Conservation (phyloP, 2,329 filamentous ascomycete genomes). For the Ceratocystis papillata region DNA sequence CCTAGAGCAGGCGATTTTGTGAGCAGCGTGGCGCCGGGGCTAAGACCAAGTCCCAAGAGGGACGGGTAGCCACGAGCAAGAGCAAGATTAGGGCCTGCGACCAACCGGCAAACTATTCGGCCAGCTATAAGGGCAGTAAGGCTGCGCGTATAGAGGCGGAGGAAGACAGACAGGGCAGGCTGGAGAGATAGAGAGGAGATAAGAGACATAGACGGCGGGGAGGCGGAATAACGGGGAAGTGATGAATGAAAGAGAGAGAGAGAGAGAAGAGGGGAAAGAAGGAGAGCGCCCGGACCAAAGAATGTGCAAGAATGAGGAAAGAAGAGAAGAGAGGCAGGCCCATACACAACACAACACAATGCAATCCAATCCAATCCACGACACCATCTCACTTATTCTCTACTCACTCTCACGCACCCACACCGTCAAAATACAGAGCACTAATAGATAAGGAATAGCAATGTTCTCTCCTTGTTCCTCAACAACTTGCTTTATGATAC, state of each 20-base stretch:
- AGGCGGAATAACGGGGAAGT: conserved; percentile 2
- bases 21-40: neutral
- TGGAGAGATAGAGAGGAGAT: neutral
- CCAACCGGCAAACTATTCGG: neutral
- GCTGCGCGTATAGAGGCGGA: neutral
- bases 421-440: neutral
- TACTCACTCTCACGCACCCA: neutral
- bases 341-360: neutral
- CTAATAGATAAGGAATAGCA: conserved; percentile 8
- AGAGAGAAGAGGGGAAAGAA: neutral
- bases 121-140: neutral
- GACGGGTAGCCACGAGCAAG: neutral
- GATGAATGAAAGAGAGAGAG: neutral
- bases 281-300: neutral
- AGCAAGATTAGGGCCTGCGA: neutral
- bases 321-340: neutral
- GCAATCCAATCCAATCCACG: too few species aligned
- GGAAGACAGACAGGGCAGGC: neutral
- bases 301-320: neutral
- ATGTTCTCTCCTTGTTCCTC: conserved; percentile 9
- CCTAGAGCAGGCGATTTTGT: neutral
- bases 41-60: neutral
- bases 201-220: neutral
- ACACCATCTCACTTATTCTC: too few species aligned
- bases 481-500: conserved; percentile 5